Percentiles rank a stretch among this genome's conserved stretches.
Evolutionary conservation across 345 rosid genomes (phyloP).

Genomic region (Camelina sativa): DNA sequence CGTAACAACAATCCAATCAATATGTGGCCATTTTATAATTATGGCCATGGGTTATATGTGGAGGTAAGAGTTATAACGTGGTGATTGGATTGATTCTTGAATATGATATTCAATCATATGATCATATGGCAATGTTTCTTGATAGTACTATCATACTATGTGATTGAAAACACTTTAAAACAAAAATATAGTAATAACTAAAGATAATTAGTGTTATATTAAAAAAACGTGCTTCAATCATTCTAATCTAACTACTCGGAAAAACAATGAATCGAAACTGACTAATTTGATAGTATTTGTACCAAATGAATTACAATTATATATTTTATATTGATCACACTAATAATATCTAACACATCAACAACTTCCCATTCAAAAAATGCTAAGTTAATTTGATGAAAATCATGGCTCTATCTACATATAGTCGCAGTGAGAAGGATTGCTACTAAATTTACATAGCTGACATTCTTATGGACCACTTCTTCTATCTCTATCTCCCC

Average conservation of each 20-base stretch:
- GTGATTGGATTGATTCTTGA: conserved; percentile 17
- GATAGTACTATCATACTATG: conserved; percentile 4
- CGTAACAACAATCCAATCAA: conserved; percentile 35
- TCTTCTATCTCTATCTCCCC: conserved; percentile 23
- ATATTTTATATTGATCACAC: background rate
- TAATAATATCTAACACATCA: background rate
- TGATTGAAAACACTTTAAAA: conserved; percentile 28
- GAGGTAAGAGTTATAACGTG: conserved; percentile 34
- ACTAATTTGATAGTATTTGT: background rate
- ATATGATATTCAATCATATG: conserved; percentile 15
- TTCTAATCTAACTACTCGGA: too few relatives aligned
- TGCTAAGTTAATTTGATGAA: background rate
- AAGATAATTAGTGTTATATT: background rate
- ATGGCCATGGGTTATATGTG: conserved; percentile 31
- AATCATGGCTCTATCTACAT: background rate
- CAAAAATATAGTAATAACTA: background rate
- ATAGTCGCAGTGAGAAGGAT: background rate
- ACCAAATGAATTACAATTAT: background rate
- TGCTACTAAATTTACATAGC: background rate
- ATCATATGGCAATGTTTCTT: conserved; percentile 4
- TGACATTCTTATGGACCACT: conserved; percentile 46
- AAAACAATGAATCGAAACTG: background rate
- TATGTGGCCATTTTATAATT: conserved; percentile 24
- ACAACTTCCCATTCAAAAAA: background rate
- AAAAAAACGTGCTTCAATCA: background rate